A percentile compares a stretch with the other conserved stretches of the same genome.
Evolutionary conservation across 805 yeast genomes (phyloP).

Genomic region (Wickerhamiella bombiphila): DNA sequence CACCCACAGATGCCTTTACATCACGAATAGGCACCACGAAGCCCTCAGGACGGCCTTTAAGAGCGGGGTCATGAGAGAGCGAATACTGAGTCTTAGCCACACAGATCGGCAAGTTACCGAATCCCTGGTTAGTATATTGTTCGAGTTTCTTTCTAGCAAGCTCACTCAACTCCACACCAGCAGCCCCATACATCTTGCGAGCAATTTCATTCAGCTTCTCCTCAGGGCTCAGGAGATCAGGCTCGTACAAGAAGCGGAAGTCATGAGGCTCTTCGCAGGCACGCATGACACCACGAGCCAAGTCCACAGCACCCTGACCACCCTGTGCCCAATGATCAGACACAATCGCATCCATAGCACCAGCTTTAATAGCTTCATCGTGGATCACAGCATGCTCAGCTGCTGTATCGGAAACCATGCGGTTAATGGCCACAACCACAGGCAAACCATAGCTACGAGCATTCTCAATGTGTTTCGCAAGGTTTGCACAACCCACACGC

Average conservation of each 20-base stretch:
- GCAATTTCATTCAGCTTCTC: conserved; percentile 70
- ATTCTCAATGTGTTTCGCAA: conserved; percentile 80
- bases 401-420: conserved; percentile 66
- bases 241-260: conserved; percentile 50
- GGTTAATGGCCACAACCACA: conserved; percentile 88
- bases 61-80: conserved; percentile 78
- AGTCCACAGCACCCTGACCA: conserved; percentile 73
- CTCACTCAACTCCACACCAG: conserved; percentile 64
- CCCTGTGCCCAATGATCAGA: conserved; percentile 95
- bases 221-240: conserved; percentile 53
- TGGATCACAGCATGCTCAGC: conserved; percentile 70
- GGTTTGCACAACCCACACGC: conserved; percentile 67
- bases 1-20: conserved; percentile 88
- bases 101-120: conserved; percentile 82
- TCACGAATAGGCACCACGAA: conserved; percentile 91
- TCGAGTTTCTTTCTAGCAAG: conserved; percentile 71
- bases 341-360: conserved; percentile 81
- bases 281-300: conserved; percentile 70
- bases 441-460: conserved; percentile 77
- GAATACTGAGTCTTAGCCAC: conserved; percentile 97
- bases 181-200: conserved; percentile 84
- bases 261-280: conserved; percentile 31
- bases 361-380: conserved; percentile 73
- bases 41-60: conserved; percentile 92
- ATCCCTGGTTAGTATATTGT: conserved; percentile 73